Evolutionary conservation across 768 basidiomycete genomes (phyloP).

Genomic region (Rickenella mellea): DNA sequence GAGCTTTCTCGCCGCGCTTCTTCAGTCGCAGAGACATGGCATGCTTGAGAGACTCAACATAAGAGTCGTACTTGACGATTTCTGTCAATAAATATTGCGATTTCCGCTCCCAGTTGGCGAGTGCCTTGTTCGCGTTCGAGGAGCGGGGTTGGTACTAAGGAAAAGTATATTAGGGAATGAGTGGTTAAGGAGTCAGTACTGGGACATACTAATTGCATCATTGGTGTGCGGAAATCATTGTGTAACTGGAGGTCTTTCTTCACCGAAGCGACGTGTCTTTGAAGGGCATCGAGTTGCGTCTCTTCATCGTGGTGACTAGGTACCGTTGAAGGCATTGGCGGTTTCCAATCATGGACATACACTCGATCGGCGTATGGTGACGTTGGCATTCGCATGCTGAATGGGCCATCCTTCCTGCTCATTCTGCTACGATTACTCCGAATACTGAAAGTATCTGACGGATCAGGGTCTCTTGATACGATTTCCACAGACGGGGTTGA

Average conservation of each 20-base stretch:
- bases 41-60: conserved; percentile 79
- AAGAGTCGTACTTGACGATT: conserved; percentile 92
- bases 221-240: conserved; percentile 74
- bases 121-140: conserved; percentile 63
- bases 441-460: conserved; percentile 58
- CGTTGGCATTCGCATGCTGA: conserved; percentile 53
- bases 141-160: conserved; percentile 75
- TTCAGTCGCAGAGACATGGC: conserved; percentile 82
- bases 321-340: conserved; percentile 76
- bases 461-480: conserved; percentile 33
- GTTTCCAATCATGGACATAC: conserved; percentile 89
- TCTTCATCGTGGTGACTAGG: conserved; percentile 88
- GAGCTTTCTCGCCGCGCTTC: conserved; percentile 81
- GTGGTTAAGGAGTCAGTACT: not conserved
- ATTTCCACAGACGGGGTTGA: conserved; percentile 48
- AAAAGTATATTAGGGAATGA: conserved; percentile 9
- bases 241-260: conserved; percentile 76
- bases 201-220: conserved; percentile 61
- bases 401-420: conserved; percentile 57
- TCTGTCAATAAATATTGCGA: conserved; percentile 84
- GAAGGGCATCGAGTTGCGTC: conserved; percentile 80
- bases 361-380: conserved; percentile 74
- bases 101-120: conserved; percentile 88
- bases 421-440: conserved; percentile 70
- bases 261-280: conserved; percentile 67